Base-by-base conservation (phyloP, 2,329 filamentous ascomycete species). In the Pseudodiploospora longispora region DNA sequence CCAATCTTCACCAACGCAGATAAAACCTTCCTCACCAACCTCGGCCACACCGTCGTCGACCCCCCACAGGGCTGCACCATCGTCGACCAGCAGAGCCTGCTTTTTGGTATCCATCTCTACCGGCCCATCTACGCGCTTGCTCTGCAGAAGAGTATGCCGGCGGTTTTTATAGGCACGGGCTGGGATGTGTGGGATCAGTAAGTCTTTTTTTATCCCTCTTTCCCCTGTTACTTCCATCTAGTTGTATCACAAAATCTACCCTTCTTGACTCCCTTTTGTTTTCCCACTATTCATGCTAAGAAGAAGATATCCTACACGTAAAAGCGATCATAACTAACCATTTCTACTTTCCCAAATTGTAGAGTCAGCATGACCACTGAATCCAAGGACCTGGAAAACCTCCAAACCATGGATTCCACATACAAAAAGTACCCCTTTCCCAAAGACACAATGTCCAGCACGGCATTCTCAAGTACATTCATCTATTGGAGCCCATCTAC, bases 61-160 rank as follows among this genome's bases (percentile, higher is more conserved):
- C 65, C 74, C 2, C 82, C 83, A 0, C 55, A 44, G 0, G 81
- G 70, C 0, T 81, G 78, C 51, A 58, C 68, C 0, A 52, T 69
- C 5, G 66, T 85, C 7, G 66, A 70, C 10, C 39, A 55, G 0
- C 53, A 62, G 0, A 73, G 76, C 0, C 56, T 87, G 2, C 65
- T 83, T 2, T 86, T 76, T 50, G 81, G 77, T 1, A 69, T 85
- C 0, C 82, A 85, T 41, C 68, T 81, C 46, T 79, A 80, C 45
- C 66, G 64, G 27, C 66, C 62, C 33, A 69, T 75, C 35, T 85
- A 78, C 40, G 64, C 72, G 27, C 57, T 67, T 5, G 68, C 78
- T 0, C 60, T 86, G 2, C 53, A 63, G 2, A 55, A 59, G 0
- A 50, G 60, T 1, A 52, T 68, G 1, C 81, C 82, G 0, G 69